phyloP scores from a whole-genome alignment of 1,284 basidiomycete species.

The Naganishia sp. region DNA sequence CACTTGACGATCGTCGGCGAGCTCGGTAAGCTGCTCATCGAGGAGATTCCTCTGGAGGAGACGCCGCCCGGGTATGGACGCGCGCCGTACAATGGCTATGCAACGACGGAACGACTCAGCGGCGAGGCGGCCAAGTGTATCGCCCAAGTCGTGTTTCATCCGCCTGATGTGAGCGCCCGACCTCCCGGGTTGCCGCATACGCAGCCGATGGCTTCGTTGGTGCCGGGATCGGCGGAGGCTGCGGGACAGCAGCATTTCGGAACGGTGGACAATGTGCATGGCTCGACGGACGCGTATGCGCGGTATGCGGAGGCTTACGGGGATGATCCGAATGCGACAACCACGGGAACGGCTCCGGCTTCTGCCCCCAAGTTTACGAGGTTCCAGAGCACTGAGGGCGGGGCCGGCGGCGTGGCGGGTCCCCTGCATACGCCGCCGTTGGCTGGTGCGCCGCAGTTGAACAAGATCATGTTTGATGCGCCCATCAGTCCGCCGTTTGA shows the following conservation, averaged over 20 bases:
- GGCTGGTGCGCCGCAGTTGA: constrained; percentile 6
- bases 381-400: constrained; percentile 12
- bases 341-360: neutral
- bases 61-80: constrained; percentile 80
- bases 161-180: constrained; percentile 37
- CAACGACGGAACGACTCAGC: constrained; percentile 64
- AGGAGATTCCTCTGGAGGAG: constrained; percentile 75
- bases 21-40: constrained; percentile 73
- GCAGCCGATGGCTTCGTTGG: constrained; percentile 18
- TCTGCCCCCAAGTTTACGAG: constrained; percentile 17
- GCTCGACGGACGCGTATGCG: constrained; percentile 22
- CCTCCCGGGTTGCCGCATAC: constrained; percentile 31
- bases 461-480: constrained; percentile 33
- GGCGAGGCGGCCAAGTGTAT: constrained; percentile 63
- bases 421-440: neutral
- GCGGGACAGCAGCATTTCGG: constrained; percentile 8
- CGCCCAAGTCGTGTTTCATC: constrained; percentile 58
- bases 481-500: constrained; percentile 26
- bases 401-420: neutral
- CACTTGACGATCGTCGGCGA: constrained; percentile 82
- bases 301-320: constrained; percentile 29
- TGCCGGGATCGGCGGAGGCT: constrained; percentile 9
- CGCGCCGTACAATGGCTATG: constrained; percentile 65
- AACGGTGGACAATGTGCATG: neutral
- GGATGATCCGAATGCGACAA: constrained; percentile 24